phyloP scores from a whole-genome alignment of 129 eudicot species.

The Rutidosis leptorrhynchoides region DNA sequence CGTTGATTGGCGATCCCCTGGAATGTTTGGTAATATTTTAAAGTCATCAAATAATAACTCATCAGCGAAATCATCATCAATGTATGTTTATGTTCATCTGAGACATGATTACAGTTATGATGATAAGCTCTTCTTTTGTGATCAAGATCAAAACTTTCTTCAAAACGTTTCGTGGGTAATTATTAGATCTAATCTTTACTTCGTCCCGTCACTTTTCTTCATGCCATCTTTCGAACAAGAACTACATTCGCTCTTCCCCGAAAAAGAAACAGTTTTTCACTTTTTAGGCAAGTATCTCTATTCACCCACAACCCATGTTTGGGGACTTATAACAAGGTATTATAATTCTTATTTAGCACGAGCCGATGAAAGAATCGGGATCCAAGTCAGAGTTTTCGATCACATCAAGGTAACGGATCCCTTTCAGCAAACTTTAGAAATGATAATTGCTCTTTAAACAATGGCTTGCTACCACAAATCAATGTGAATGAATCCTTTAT shows the following conservation, averaged over 20 bases:
- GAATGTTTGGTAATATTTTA: slow-evolving; percentile 50
- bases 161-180: slow-evolving; percentile 59
- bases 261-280: slow-evolving; percentile 65
- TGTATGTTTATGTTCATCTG: slow-evolving; percentile 60
- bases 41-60: slow-evolving; percentile 31
- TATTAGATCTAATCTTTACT: slow-evolving; percentile 66
- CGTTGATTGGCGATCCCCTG: slow-evolving; percentile 51
- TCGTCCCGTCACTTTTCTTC: slow-evolving; percentile 65
- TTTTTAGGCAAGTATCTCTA: slow-evolving; percentile 60
- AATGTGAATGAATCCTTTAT: slow-evolving; percentile 29
- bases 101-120: slow-evolving; percentile 58
- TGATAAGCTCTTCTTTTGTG: slow-evolving; percentile 80
- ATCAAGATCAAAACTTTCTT: slow-evolving; percentile 57
- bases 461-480: slow-evolving; percentile 52
- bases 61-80: slow-evolving; percentile 16
- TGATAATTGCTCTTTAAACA: slow-evolving; percentile 46
- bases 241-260: slow-evolving; percentile 52
- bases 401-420: slow-evolving; percentile 40
- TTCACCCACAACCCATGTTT: slow-evolving; percentile 59
- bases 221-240: slow-evolving; percentile 69
- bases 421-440: slow-evolving; percentile 56
- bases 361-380: slow-evolving; percentile 62
- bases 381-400: slow-evolving; percentile 65
- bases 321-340: too few species aligned
- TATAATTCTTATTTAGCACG: slow-evolving; percentile 55